Conservation (phyloP, 257 asterid genomes). For the Gentiana dahurica region DNA sequence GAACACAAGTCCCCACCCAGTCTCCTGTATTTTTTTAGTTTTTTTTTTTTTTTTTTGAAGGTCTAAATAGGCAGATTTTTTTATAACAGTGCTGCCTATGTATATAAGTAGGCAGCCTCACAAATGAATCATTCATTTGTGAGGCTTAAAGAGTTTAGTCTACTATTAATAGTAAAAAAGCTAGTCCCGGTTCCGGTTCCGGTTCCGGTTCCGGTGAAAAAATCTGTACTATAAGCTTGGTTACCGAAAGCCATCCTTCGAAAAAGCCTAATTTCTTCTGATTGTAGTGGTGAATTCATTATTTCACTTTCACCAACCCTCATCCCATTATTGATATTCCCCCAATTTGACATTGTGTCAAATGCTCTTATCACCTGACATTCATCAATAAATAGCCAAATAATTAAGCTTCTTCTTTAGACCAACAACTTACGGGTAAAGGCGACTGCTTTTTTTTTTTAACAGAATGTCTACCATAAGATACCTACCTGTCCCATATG, state of each 20-base stretch:
- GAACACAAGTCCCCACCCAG: too few species aligned
- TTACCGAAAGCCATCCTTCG: constrained; percentile 61
- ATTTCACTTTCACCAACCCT: constrained; percentile 81
- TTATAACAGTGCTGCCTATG: too few species aligned
- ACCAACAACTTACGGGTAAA: too few species aligned
- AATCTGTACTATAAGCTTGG: constrained; percentile 45
- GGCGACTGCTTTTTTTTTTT: not conserved
- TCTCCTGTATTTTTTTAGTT: too few species aligned
- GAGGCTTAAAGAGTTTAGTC: not conserved
- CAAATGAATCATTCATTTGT: too few species aligned
- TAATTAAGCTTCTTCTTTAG: too few species aligned
- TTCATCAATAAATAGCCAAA: too few species aligned
- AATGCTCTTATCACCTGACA: constrained; percentile 78
- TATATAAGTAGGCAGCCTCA: too few species aligned
- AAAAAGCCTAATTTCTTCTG: constrained; percentile 77
- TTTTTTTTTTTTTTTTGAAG: too few species aligned
- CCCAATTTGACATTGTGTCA: constrained; percentile 41
- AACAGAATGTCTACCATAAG: not conserved
- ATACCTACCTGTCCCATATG: constrained; percentile 77
- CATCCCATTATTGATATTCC: constrained; percentile 78
- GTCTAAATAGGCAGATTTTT: too few species aligned
- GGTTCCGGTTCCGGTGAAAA: not conserved
- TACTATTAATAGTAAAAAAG: too few species aligned
- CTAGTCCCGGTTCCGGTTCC: too few species aligned
- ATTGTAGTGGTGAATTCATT: constrained; percentile 61